phyloP scores from a whole-genome alignment of 2,329 filamentous ascomycete genomes.

The Emmonsiellopsis sp. region DNA sequence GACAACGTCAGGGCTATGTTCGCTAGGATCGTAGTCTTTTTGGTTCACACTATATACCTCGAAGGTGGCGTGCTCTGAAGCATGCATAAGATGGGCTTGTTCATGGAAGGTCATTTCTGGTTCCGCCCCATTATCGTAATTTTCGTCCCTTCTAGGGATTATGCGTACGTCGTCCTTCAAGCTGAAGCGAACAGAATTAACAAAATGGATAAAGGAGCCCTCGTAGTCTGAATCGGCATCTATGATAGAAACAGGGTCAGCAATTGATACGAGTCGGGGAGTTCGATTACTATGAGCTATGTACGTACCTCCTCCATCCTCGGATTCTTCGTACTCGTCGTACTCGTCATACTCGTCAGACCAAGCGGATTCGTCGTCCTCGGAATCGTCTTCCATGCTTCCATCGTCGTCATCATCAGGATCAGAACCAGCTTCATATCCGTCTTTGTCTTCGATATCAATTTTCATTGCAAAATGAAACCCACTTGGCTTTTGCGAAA shows the following conservation, averaged over 20 bases:
- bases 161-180: not conserved
- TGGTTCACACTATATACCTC: slow-evolving; percentile 13
- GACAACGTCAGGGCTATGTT: slow-evolving; percentile 22
- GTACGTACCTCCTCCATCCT: slow-evolving; percentile 3
- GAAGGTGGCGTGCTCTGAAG: slow-evolving; percentile 15
- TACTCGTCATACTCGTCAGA: slow-evolving; percentile 3
- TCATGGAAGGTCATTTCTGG: slow-evolving; percentile 30
- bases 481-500: not conserved
- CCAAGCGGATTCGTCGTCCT: slow-evolving; percentile 2
- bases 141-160: not conserved
- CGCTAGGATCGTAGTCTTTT: slow-evolving; percentile 9
- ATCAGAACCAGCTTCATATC: slow-evolving; percentile 1
- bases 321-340: slow-evolving; percentile 6
- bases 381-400: slow-evolving; percentile 4
- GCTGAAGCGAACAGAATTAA: slow-evolving; percentile 6
- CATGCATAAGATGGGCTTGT: slow-evolving; percentile 26
- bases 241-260: not conserved
- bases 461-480: not conserved
- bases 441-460: not conserved
- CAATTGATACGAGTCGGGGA: too few species aligned
- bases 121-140: not conserved
- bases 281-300: not conserved
- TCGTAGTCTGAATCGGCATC: slow-evolving; percentile 3
- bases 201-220: slow-evolving; percentile 11
- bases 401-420: slow-evolving; percentile 1